Conservation (phyloP, 345 rosid species). For the Hibiscus tridactylites region DNA sequence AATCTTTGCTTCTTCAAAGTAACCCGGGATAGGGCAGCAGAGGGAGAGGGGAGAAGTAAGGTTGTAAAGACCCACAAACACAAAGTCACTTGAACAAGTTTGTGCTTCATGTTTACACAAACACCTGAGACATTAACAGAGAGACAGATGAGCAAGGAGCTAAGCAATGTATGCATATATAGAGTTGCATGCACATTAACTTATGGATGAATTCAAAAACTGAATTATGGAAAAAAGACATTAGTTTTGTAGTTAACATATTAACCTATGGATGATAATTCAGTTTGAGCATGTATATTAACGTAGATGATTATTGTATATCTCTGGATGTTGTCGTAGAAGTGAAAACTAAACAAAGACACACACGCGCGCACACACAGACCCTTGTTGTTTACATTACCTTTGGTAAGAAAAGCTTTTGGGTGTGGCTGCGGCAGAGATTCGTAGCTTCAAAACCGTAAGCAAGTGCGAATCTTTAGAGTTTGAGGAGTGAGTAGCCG, state of each 20-base stretch:
- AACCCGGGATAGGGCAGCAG: slow-evolving; percentile 44
- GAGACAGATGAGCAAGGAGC: background rate
- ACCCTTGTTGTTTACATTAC: too few relatives aligned
- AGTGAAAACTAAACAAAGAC: too few relatives aligned
- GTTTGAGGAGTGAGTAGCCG: background rate
- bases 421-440: background rate
- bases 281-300: too few relatives aligned
- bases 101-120: slow-evolving; percentile 26
- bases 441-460: background rate
- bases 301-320: too few relatives aligned
- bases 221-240: too few relatives aligned
- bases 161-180: too few relatives aligned
- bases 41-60: slow-evolving; percentile 40
- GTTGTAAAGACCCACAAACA: slow-evolving; percentile 36
- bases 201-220: too few relatives aligned
- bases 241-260: too few relatives aligned
- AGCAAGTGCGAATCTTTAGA: background rate
- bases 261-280: too few relatives aligned
- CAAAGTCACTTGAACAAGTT: slow-evolving; percentile 19
- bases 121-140: slow-evolving; percentile 1
- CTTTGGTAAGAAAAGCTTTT: background rate
- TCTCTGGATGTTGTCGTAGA: too few relatives aligned
- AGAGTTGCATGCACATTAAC: too few relatives aligned
- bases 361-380: too few relatives aligned
- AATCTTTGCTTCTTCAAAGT: slow-evolving; percentile 56